phyloP scores from a whole-genome alignment of 257 asterid genomes.

The Perilla frutescens region DNA sequence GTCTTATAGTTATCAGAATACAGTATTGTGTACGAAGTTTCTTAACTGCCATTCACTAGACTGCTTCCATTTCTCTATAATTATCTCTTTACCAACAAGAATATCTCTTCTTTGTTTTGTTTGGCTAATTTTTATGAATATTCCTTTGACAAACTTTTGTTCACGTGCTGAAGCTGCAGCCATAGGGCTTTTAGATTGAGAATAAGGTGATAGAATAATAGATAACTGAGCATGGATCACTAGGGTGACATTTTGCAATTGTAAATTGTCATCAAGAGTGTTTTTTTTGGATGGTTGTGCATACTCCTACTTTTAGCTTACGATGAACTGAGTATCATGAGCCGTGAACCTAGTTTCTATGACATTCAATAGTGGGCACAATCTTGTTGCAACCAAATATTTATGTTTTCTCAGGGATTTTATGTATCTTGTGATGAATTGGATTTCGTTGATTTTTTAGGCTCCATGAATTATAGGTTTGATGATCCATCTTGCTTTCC shows the following conservation, averaged over 20 bases:
- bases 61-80: background rate
- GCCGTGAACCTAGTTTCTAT: background rate
- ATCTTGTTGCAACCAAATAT: slow-evolving; percentile 2
- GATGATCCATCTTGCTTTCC: slow-evolving; percentile 14
- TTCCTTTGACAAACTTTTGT: slow-evolving; percentile 4
- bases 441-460: slow-evolving; percentile 2
- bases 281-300: background rate
- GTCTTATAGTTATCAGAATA: background rate
- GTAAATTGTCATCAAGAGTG: background rate
- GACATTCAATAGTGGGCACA: background rate
- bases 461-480: slow-evolving; percentile 21
- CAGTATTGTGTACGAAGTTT: no score
- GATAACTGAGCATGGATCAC: background rate
- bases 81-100: background rate
- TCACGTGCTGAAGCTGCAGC: slow-evolving; percentile 20
- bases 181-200: background rate
- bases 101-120: background rate
- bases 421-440: background rate
- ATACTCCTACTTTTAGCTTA: background rate
- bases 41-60: background rate
- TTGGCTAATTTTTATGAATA: background rate
- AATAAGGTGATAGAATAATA: slow-evolving; percentile 6
- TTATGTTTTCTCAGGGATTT: background rate
- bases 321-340: background rate
- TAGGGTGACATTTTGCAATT: background rate